Conservation (phyloP, 2,329 filamentous ascomycete species). For the Immersiporthe knoxdaviesiana region DNA sequence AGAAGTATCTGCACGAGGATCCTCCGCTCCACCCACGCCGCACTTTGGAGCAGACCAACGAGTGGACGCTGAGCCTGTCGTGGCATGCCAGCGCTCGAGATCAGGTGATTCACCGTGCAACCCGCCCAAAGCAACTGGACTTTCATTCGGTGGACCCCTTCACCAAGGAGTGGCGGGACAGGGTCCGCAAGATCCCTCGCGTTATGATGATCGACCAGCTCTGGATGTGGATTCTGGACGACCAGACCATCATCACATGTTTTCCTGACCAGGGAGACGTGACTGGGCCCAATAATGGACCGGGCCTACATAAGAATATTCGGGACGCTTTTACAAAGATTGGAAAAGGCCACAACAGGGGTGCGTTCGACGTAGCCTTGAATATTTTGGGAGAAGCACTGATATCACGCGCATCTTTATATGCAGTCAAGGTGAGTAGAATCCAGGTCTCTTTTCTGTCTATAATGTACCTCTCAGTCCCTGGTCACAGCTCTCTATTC, state of each 20-base stretch:
- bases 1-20: slow-evolving; percentile 39
- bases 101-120: slow-evolving; percentile 47
- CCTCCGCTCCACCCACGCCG: slow-evolving; percentile 48
- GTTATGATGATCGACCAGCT: slow-evolving; percentile 40
- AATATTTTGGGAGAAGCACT: slow-evolving; percentile 47
- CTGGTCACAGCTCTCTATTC: not conserved
- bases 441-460: slow-evolving; percentile 35
- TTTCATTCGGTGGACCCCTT: slow-evolving; percentile 32
- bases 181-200: slow-evolving; percentile 35
- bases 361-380: slow-evolving; percentile 47
- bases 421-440: slow-evolving; percentile 39
- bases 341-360: slow-evolving; percentile 37
- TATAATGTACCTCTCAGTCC: no score
- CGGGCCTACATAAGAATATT: slow-evolving; percentile 46
- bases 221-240: slow-evolving; percentile 41
- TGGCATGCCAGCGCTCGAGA: slow-evolving; percentile 44
- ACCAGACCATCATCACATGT: slow-evolving; percentile 37
- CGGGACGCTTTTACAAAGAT: slow-evolving; percentile 37
- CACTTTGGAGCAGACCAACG: slow-evolving; percentile 52
- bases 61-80: slow-evolving; percentile 41
- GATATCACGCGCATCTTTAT: slow-evolving; percentile 44
- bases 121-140: slow-evolving; percentile 32
- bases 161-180: slow-evolving; percentile 29
- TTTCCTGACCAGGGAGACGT: slow-evolving; percentile 46
- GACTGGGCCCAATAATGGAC: slow-evolving; percentile 43